Base-by-base conservation (phyloP, 306 rosid species). In the Pyrus communis region DNA sequence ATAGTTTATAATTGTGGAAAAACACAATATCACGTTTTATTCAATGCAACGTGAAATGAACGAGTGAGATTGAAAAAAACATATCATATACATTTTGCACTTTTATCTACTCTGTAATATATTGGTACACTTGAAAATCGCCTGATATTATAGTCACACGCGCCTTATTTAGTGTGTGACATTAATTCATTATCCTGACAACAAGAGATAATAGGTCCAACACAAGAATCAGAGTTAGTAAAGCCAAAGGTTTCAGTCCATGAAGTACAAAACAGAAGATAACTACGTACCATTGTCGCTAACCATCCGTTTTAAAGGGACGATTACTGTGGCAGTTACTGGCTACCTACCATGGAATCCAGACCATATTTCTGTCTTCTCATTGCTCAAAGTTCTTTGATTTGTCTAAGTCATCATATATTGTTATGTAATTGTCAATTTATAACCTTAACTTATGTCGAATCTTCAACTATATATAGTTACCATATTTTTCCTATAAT, bases 401-500 rank as follows among this genome's bases (percentile, higher is more conserved):
- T 65, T 81, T 81, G 77, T 76, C 84, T 52, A 25, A n/a, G 60
- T 76, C 73, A 28, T 21, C 62, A 21, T 33, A 11, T 23, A 31
- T 30, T 28, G 7, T 30, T 51, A 19, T 11, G 25, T 15, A 69
- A 70, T 46, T 54, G 25, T 40, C 45, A 22, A 11, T 42, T 7
- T 52, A 42, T 28, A 33, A 43, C 1, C 45, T 40, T 40, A 40
- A 40, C 11, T 1, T 9, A 40, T 9, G 9, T 40, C 45, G 2
- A 40, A 40, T 40, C 45, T 40, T 40, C 12, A 40, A 40, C 40
- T 25, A 2, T 11, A 70, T 70, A 3, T 70, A 46, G 68, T 73
- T 35, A n/a, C 10, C 70, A 49, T 81, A 70, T 61, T 58, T 52
- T 46, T 31, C 54, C 21, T 67, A 21, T 59, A 49, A 74, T 60